Percentiles rank a stretch among this genome's conserved stretches.
These are phyloP conservation scores for Kazachstania martiniae DNA, from an alignment of 805 yeast genomes.

Conservation along the genomic window DNA sequence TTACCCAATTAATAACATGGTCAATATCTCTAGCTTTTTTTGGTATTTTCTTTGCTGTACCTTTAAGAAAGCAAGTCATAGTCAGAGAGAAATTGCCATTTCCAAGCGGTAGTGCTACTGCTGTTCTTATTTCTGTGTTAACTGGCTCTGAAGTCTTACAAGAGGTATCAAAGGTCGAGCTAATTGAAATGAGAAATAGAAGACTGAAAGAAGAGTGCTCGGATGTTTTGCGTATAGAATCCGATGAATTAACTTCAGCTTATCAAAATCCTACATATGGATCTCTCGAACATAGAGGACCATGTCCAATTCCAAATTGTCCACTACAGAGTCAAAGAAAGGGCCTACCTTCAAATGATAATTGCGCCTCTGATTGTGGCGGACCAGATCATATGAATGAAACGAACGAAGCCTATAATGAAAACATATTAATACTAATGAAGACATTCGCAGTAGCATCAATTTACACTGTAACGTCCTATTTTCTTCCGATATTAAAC, in stretches of 20 bases:
- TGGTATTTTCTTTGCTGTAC: constrained; percentile 92
- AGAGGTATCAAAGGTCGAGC: constrained; percentile 23
- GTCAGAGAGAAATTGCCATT: constrained; percentile 81
- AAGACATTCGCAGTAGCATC: constrained; percentile 62
- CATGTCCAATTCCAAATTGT: too few species aligned
- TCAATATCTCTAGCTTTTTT: constrained; percentile 79
- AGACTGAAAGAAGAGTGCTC: constrained; percentile 17
- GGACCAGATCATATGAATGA: too few species aligned
- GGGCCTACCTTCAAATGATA: neutral
- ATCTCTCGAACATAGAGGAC: too few species aligned
- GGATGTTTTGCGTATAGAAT: constrained; percentile 15
- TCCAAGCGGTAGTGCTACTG: constrained; percentile 95
- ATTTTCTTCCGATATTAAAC: constrained; percentile 60
- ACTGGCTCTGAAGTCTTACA: constrained; percentile 52
- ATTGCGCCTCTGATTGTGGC: neutral
- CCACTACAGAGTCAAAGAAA: neutral
- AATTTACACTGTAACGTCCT: constrained; percentile 57
- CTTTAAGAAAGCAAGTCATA: constrained; percentile 76
- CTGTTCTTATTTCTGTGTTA: constrained; percentile 78
- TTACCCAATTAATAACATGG: constrained; percentile 64
- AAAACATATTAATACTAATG: constrained; percentile 50
- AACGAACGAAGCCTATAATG: constrained; percentile 11
- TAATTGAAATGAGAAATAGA: constrained; percentile 27
- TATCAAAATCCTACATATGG: neutral
- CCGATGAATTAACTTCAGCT: constrained; percentile 1